These are phyloP conservation scores for Trypanosomatidae sp. DNA, from an alignment of 208 protist genomes.

Conservation along the genomic window DNA sequence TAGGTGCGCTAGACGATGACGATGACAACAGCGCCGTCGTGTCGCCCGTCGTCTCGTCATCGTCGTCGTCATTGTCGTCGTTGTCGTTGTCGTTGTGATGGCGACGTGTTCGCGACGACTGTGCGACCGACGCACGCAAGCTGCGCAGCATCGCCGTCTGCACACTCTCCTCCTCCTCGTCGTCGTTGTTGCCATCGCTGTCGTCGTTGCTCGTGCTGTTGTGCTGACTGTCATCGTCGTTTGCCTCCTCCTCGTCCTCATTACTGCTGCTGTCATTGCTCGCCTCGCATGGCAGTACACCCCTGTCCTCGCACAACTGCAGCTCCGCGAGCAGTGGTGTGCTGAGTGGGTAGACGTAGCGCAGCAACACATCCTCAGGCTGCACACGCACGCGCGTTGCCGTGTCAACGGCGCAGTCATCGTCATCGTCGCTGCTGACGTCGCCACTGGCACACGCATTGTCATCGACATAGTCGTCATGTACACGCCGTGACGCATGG, in stretches of 20 bases:
- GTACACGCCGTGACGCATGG: background rate
- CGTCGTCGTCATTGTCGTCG: no score
- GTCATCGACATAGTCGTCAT: background rate
- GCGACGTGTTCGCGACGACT: no score
- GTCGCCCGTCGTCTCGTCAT: no score
- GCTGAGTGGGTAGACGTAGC: conserved; percentile 28
- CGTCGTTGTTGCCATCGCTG: background rate
- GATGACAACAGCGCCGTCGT: no score
- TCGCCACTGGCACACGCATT: background rate
- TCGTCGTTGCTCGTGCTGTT: background rate
- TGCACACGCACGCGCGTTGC: no score
- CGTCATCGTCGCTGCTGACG: background rate
- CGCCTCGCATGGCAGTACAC: conserved; percentile 4
- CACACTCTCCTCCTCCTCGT: background rate
- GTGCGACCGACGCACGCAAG: no score
- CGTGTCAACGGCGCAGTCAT: no score
- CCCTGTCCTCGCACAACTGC: conserved; percentile 9
- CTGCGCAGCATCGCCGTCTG: no score
- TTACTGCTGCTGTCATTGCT: background rate
- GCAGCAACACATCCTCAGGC: conserved; percentile 1
- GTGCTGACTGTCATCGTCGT: background rate
- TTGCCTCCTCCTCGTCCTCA: background rate
- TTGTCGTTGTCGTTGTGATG: no score
- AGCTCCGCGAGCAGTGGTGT: conserved; percentile 9
- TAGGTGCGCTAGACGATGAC: no score